phyloP scores from a whole-genome alignment of 192 early-diverging fungal genomes.

The Linnemannia elongata region DNA sequence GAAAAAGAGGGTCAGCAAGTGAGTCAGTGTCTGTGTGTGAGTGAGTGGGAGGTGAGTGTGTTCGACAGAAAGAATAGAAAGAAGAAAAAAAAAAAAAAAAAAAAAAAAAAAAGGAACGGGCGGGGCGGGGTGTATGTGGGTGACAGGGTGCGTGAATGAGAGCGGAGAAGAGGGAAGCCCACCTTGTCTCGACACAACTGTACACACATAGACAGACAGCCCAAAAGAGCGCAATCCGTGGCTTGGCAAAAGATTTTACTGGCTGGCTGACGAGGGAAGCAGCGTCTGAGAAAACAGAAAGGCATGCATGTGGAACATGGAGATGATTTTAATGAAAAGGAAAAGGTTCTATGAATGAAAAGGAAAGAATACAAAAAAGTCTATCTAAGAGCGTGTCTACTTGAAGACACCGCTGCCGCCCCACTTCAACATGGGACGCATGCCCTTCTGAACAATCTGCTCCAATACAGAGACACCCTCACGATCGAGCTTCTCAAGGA shows the following conservation, averaged over 20 bases:
- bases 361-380: background rate
- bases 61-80: background rate
- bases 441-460: slow-evolving; percentile 58
- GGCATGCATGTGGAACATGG: background rate
- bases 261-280: background rate
- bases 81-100: background rate
- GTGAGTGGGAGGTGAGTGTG: background rate
- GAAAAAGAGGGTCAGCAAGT: background rate
- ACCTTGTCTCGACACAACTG: background rate
- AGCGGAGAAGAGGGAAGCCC: background rate
- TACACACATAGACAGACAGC: background rate
- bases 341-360: background rate
- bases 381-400: slow-evolving; percentile 9
- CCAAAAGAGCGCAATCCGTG: slow-evolving; percentile 8
- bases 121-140: background rate
- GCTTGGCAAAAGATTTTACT: background rate
- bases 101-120: background rate
- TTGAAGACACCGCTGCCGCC: slow-evolving; percentile 58
- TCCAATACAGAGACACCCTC: slow-evolving; percentile 79
- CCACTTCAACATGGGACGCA: slow-evolving; percentile 53
- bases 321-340: background rate
- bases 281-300: too few relatives aligned
- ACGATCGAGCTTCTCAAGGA: slow-evolving; percentile 72
- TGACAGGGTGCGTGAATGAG: background rate
- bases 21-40: background rate